A percentile compares a stretch with the other conserved stretches of the same genome.
These are phyloP conservation scores for Umbilicus rupestris DNA, from an alignment of 164 flowering plant species.

Conservation along the genomic window DNA sequence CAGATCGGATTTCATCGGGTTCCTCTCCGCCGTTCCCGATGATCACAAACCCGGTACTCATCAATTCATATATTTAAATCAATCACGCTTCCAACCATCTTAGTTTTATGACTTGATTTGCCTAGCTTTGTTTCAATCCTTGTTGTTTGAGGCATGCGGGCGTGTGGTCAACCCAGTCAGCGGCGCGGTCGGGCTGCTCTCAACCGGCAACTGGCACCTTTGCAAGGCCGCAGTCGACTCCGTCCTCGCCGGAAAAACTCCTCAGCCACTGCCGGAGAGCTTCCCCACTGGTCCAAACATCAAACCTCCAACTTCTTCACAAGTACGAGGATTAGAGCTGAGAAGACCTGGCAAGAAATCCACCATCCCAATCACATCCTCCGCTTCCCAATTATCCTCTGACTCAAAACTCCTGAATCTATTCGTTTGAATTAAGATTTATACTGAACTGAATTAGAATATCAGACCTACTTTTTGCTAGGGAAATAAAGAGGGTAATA, in stretches of 20 bases:
- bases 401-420: background rate
- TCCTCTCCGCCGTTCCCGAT: conserved; percentile 61
- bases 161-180: conserved; percentile 50
- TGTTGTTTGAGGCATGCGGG: conserved; percentile 54
- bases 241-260: conserved; percentile 33
- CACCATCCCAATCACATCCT: background rate
- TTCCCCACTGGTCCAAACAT: background rate
- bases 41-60: conserved; percentile 48
- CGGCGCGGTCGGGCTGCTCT: conserved; percentile 51
- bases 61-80: background rate
- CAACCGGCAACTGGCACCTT: conserved; percentile 49
- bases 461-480: background rate
- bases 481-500: background rate
- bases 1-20: conserved; percentile 72
- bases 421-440: background rate
- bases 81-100: background rate
- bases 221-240: conserved; percentile 49
- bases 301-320: background rate
- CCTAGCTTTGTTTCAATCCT: conserved; percentile 45
- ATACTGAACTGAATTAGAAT: background rate
- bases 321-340: background rate
- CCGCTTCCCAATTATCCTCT: background rate
- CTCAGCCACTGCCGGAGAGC: conserved; percentile 23
- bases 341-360: background rate
- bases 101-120: conserved; percentile 2